A percentile compares a stretch with the other conserved stretches of the same genome.
phyloP scores from a whole-genome alignment of 768 basidiomycete genomes.

The Rhodotorula kratochvilovae region DNA sequence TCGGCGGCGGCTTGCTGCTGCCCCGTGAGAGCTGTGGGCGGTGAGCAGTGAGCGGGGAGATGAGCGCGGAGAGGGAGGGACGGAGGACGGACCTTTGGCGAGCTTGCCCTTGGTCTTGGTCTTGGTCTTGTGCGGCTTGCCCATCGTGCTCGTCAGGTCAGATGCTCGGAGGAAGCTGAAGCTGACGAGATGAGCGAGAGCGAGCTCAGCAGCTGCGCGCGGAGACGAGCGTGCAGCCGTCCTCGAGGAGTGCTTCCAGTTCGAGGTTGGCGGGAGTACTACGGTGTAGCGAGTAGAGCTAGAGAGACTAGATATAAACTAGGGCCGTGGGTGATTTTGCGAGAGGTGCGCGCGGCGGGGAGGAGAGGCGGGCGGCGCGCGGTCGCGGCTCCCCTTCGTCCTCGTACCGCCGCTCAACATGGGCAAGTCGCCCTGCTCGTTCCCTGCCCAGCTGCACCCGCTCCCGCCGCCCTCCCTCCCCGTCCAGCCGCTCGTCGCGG shows the following conservation, averaged over 20 bases:
- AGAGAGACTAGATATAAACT: no score
- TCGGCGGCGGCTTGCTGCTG: constrained; percentile 3
- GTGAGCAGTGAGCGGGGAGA: background rate
- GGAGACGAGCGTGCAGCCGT: background rate
- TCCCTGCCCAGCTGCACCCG: background rate
- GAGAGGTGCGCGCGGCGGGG: background rate
- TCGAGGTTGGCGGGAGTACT: background rate
- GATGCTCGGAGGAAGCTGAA: no score
- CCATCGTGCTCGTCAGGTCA: background rate
- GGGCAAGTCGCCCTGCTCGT: constrained; percentile 1
- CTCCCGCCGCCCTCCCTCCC: background rate
- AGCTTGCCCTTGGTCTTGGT: constrained; percentile 25
- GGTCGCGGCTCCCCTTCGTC: background rate
- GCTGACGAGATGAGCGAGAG: background rate
- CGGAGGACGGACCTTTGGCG: constrained; percentile 13
- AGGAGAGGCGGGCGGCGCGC: background rate
- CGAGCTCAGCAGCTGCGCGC: background rate
- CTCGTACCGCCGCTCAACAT: constrained; percentile 4
- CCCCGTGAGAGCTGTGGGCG: constrained; percentile 12
- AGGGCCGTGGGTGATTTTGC: background rate
- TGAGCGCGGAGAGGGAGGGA: background rate
- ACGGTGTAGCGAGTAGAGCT: no score
- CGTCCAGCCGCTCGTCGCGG: background rate
- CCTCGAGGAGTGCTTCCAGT: background rate
- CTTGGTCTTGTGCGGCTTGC: background rate